These are phyloP conservation scores for Gentiana dahurica DNA, from an alignment of 257 asterid genomes.

Conservation along the genomic window DNA sequence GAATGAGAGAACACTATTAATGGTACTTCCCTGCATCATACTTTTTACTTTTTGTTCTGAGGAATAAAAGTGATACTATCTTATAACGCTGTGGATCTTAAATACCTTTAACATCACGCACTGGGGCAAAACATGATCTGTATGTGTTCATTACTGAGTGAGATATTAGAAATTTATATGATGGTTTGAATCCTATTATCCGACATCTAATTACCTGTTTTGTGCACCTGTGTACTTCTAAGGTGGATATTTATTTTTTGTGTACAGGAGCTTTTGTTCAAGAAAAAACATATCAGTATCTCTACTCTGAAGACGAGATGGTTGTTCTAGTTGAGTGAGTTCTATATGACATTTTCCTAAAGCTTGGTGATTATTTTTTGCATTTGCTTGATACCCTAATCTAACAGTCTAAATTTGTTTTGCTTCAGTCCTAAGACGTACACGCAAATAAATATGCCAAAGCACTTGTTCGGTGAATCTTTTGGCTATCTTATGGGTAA, in stretches of 20 bases:
- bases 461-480: slow-evolving; percentile 82
- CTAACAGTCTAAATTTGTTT: slow-evolving; percentile 8
- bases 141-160: too few species aligned
- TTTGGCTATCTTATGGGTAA: slow-evolving; percentile 78
- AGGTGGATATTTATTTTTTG: background rate
- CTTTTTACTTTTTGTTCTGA: too few species aligned
- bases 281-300: slow-evolving; percentile 58
- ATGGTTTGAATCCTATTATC: too few species aligned
- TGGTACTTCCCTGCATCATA: too few species aligned
- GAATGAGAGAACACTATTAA: too few species aligned
- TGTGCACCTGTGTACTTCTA: background rate
- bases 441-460: slow-evolving; percentile 71
- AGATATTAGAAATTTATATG: too few species aligned
- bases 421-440: slow-evolving; percentile 57
- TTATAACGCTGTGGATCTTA: too few species aligned
- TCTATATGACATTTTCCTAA: slow-evolving; percentile 7
- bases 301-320: slow-evolving; percentile 78
- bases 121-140: too few species aligned
- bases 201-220: background rate
- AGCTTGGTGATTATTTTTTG: slow-evolving; percentile 3
- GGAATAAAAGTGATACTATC: too few species aligned
- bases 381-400: slow-evolving; percentile 2
- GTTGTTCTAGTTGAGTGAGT: slow-evolving; percentile 91
- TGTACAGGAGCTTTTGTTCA: slow-evolving; percentile 69
- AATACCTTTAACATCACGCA: too few species aligned